Base-by-base conservation (phyloP, 441 rosid species). In the Euphorbia schlechtendalii region DNA sequence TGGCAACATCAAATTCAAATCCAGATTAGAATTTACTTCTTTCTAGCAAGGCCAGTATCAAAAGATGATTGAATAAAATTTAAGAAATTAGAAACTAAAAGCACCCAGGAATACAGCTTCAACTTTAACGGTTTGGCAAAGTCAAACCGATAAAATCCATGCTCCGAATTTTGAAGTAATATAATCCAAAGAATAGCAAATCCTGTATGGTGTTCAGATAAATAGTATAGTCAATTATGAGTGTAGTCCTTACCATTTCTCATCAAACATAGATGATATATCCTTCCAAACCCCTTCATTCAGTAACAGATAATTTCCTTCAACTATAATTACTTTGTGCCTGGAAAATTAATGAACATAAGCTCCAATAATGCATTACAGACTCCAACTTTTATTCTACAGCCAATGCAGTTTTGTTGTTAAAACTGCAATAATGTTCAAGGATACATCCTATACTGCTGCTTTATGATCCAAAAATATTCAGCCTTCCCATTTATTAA, bases 291-390 rank as follows among this genome's bases (percentile, higher is more conserved):
- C 62, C 67, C 83, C 96, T 18, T 78, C 87, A 56, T 83, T 86
- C 64, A 87, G 67, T 38, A 90, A 57, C 15, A 93, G 66, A 69
- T 88, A 90, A 75, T 93, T 93, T 60, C 97, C 98, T 78, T 92
- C 96, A 55, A 90, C 92, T 46, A 92, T 76, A 64, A 88, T 81
- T 70, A 93, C 86, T 74, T 85, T 90, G 77, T 90, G 98, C 76
- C 96, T 90, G 88, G 77, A 78, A 64, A 69, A 24, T 53, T 25
- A 48, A 65, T 57, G 56, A 56, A 67, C 34, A 65, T 32, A 61
- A 48, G 15, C 9, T 61, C 65, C 17, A 11, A 27, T 43, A 32
- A 49, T 43, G 28, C 41, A 69, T 30, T 59, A 61, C 28, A 27
- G 36, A 28, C 43, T 18, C 45, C 5, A 67, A 6, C 27, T 41